Evolutionary conservation across 2,329 filamentous ascomycete genomes (phyloP).

Genomic region (Aurifilum marmelostoma): DNA sequence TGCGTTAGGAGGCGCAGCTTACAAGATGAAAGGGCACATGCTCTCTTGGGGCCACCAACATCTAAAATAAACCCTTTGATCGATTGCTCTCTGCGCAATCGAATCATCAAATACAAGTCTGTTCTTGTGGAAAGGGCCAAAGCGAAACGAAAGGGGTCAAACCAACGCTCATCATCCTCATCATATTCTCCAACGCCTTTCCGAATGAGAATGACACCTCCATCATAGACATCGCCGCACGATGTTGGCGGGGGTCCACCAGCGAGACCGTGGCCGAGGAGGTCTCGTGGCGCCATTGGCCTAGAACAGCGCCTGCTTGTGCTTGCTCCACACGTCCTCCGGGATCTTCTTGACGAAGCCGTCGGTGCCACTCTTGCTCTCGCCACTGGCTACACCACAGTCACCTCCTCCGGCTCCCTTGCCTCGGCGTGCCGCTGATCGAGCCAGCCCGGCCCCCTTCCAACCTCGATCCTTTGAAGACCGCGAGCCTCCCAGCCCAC

Average conservation of each 20-base stretch:
- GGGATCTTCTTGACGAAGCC: conserved; percentile 10
- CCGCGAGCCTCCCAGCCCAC: no score
- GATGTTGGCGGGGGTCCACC: neutral
- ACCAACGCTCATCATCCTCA: neutral
- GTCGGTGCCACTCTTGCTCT: neutral
- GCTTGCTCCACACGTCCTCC: conserved; percentile 17
- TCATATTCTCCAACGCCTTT: neutral
- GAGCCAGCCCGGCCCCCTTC: neutral
- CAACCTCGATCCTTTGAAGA: no score
- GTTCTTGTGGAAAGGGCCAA: neutral
- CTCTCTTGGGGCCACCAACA: neutral
- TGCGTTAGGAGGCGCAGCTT: no score
- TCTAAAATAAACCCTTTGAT: neutral
- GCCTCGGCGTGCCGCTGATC: neutral
- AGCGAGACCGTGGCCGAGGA: neutral
- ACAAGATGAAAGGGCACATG: neutral
- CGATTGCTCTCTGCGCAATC: neutral
- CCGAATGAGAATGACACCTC: no score
- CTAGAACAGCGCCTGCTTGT: neutral
- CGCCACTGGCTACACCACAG: neutral
- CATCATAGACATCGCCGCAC: neutral
- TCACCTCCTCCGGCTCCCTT: neutral
- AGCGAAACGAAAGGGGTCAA: neutral
- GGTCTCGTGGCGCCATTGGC: neutral
- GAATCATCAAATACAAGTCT: neutral